These are phyloP conservation scores for Saprolegnia parasitica DNA, from an alignment of 352 stramenopile species.

Conservation along the genomic window DNA sequence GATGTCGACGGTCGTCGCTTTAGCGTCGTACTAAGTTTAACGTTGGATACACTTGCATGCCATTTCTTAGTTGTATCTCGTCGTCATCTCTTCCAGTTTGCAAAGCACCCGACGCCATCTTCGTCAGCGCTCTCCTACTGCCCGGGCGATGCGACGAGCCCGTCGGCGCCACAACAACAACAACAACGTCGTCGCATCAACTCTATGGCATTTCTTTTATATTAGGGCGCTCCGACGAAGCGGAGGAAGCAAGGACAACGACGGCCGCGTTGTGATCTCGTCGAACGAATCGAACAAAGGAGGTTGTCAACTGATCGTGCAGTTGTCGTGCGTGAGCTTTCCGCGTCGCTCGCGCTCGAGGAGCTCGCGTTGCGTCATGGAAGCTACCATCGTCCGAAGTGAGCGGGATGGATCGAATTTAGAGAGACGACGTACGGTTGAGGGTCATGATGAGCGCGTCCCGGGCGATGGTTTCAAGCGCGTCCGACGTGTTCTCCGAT, in stretches of 20 bases:
- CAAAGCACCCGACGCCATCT: too few relatives aligned
- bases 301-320: conserved; percentile 17
- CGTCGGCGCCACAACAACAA: too few relatives aligned
- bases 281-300: background rate
- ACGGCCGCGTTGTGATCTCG: background rate
- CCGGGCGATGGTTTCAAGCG: conserved; percentile 79
- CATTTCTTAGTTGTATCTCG: too few relatives aligned
- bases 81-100: too few relatives aligned
- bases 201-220: too few relatives aligned
- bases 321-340: conserved; percentile 27
- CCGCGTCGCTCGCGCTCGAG: conserved; percentile 27
- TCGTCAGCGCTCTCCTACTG: too few relatives aligned
- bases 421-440: conserved; percentile 54
- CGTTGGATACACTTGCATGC: too few relatives aligned
- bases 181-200: too few relatives aligned
- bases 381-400: background rate
- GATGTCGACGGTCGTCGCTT: too few relatives aligned
- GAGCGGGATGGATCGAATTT: background rate
- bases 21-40: too few relatives aligned
- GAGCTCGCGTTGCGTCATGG: conserved; percentile 24
- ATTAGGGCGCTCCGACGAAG: too few relatives aligned
- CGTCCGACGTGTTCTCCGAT: conserved; percentile 80
- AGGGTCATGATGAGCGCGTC: conserved; percentile 82
- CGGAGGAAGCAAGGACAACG: background rate
- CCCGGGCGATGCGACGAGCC: too few relatives aligned